phyloP scores from a whole-genome alignment of 768 basidiomycete genomes.

The Mycena sanguinolenta region DNA sequence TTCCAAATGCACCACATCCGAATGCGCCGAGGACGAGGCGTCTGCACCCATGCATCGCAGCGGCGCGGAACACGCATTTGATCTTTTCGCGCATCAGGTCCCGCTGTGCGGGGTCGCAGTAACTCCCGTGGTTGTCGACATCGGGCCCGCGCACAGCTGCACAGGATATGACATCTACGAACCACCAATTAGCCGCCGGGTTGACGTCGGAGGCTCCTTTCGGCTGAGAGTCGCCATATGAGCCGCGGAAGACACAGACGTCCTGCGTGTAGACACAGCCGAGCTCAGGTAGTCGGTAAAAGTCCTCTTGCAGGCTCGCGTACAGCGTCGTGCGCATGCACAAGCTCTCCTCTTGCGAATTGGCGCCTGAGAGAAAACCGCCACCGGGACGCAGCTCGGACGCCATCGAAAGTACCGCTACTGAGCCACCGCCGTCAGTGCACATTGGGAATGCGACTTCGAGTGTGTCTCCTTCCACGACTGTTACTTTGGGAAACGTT shows the following conservation, averaged over 20 bases:
- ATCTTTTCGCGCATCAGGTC: slow-evolving; percentile 42
- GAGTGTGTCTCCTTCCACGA: slow-evolving; percentile 39
- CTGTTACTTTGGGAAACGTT: slow-evolving; percentile 24
- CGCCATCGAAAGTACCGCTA: slow-evolving; percentile 39
- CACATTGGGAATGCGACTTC: slow-evolving; percentile 29
- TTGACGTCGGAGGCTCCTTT: slow-evolving; percentile 18
- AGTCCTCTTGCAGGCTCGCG: slow-evolving; percentile 32
- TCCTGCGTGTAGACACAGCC: slow-evolving; percentile 38
- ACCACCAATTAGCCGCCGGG: slow-evolving; percentile 36
- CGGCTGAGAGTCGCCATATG: slow-evolving; percentile 15
- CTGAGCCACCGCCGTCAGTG: slow-evolving; percentile 20
- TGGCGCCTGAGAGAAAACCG: slow-evolving; percentile 39
- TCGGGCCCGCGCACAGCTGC: slow-evolving; percentile 38
- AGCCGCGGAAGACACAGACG: slow-evolving; percentile 40
- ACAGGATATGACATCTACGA: slow-evolving; percentile 40
- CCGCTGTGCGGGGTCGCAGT: slow-evolving; percentile 29
- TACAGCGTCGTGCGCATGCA: slow-evolving; percentile 41
- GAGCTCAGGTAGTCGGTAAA: slow-evolving; percentile 39
- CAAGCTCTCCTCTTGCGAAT: slow-evolving; percentile 38
- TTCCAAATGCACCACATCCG: slow-evolving; percentile 40
- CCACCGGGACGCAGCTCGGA: slow-evolving; percentile 39
- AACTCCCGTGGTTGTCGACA: slow-evolving; percentile 28
- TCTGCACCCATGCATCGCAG: slow-evolving; percentile 29
- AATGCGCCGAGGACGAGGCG: slow-evolving; percentile 38
- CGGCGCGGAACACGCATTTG: slow-evolving; percentile 35